A percentile compares a stretch with the other conserved stretches of the same genome.
Conservation (phyloP, 495 filamentous ascomycete genomes). For the Hypoxylon cercidicola region DNA sequence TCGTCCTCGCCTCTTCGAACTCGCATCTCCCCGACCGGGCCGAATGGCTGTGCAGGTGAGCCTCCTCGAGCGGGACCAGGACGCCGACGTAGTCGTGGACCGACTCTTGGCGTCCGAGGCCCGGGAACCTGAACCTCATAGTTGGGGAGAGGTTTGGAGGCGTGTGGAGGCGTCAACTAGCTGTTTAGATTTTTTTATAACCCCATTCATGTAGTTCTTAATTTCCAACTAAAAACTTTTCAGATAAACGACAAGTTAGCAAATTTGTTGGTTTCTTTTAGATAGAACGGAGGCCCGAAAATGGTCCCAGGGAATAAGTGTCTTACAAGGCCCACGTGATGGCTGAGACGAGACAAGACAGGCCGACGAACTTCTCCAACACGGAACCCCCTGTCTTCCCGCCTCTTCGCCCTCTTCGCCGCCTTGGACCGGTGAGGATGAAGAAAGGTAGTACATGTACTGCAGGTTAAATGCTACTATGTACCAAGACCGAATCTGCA, state of each 20-base stretch:
- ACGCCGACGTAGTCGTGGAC: slow-evolving; percentile 56
- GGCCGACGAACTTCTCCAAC: slow-evolving; percentile 24
- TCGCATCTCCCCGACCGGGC: slow-evolving; percentile 48
- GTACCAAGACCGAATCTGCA: neutral
- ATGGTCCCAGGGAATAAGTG: slow-evolving; percentile 16
- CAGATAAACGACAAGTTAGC: neutral
- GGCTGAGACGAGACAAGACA: slow-evolving; percentile 21
- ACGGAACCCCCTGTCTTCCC: slow-evolving; percentile 9
- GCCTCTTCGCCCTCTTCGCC: slow-evolving; percentile 1
- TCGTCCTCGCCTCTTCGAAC: slow-evolving; percentile 45
- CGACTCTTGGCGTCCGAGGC: slow-evolving; percentile 48
- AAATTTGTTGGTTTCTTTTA: slow-evolving; percentile 9
- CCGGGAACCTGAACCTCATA: slow-evolving; percentile 39
- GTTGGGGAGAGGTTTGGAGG: slow-evolving; percentile 8
- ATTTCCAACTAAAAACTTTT: neutral
- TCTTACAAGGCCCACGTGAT: slow-evolving; percentile 41
- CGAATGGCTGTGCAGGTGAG: slow-evolving; percentile 59
- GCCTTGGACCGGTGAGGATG: neutral
- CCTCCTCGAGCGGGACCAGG: slow-evolving; percentile 59
- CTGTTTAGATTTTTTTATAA: slow-evolving; percentile 3
- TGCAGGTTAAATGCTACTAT: neutral
- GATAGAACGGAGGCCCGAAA: slow-evolving; percentile 21
- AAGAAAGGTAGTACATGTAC: neutral
- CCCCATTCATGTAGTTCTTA: slow-evolving; percentile 23
- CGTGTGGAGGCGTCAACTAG: neutral